These are phyloP conservation scores for Trypethelium eluteriae DNA, from an alignment of 495 filamentous ascomycete species.

Conservation along the genomic window DNA sequence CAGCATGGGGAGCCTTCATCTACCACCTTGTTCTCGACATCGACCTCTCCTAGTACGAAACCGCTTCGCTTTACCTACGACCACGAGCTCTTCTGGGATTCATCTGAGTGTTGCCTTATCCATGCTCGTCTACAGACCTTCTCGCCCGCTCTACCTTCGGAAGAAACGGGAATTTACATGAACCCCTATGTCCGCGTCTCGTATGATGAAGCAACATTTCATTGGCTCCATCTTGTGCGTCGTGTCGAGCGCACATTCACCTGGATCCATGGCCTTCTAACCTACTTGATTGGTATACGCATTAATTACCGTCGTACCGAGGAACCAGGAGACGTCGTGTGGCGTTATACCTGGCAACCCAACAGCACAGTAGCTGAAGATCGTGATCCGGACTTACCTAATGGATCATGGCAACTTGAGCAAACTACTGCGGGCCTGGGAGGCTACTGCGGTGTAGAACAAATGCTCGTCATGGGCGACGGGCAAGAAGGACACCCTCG, in stretches of 20 bases:
- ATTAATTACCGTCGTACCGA: constrained; percentile 22
- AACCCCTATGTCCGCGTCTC: constrained; percentile 35
- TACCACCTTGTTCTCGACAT: not conserved
- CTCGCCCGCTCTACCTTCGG: constrained; percentile 14
- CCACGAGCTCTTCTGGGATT: constrained; percentile 61
- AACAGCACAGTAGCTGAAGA: not conserved
- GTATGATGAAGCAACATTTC: constrained; percentile 25
- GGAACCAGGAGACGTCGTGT: constrained; percentile 17
- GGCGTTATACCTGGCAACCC: constrained; percentile 13
- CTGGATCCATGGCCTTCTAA: constrained; percentile 26
- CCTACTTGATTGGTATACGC: constrained; percentile 17
- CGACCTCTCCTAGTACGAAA: constrained; percentile 12
- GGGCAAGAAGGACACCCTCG: not conserved
- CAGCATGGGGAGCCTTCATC: constrained; percentile 25
- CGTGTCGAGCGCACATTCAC: constrained; percentile 29
- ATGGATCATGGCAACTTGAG: not conserved
- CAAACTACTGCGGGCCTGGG: constrained; percentile 2
- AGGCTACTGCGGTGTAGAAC: not conserved
- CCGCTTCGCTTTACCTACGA: constrained; percentile 61
- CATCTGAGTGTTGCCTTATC: constrained; percentile 64
- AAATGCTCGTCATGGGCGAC: constrained; percentile 7
- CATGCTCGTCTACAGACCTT: constrained; percentile 28
- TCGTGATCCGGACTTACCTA: not conserved
- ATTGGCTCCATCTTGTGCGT: constrained; percentile 28
- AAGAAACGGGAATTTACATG: constrained; percentile 31